Conservation (phyloP, 768 basidiomycete genomes). For the Calocybe cyanea region DNA sequence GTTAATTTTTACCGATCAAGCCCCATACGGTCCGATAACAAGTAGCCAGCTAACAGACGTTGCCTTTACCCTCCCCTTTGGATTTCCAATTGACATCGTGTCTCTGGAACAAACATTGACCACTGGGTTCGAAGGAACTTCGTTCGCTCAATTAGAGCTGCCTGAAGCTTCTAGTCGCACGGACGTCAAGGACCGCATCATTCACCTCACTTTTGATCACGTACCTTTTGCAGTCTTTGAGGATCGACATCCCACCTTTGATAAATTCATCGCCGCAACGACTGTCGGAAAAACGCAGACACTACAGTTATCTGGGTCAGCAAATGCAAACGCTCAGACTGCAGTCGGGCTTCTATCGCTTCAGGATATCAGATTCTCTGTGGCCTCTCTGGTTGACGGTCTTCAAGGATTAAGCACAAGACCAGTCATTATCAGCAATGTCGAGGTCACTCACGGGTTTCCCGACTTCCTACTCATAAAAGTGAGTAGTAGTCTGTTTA, state of each 20-base stretch:
- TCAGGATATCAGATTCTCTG: constrained; percentile 53
- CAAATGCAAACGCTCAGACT: constrained; percentile 56
- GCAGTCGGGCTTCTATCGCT: constrained; percentile 63
- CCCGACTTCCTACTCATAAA: constrained; percentile 65
- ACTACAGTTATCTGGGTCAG: constrained; percentile 50
- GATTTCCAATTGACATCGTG: constrained; percentile 65
- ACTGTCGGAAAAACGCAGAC: constrained; percentile 44
- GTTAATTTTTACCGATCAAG: constrained; percentile 53
- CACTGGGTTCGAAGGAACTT: constrained; percentile 44
- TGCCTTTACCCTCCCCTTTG: constrained; percentile 64
- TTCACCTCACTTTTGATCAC: constrained; percentile 54
- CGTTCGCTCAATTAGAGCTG: constrained; percentile 58
- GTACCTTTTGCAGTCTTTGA: constrained; percentile 57
- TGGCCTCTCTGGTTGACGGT: constrained; percentile 55
- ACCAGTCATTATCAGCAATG: constrained; percentile 50
- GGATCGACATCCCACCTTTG: constrained; percentile 47
- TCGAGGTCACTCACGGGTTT: constrained; percentile 70
- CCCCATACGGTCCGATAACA: constrained; percentile 54
- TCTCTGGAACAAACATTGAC: constrained; percentile 58
- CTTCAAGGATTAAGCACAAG: constrained; percentile 59
- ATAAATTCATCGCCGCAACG: constrained; percentile 58
- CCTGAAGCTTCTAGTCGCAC: constrained; percentile 56
- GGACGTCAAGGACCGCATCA: constrained; percentile 57
- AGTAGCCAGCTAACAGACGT: constrained; percentile 59
- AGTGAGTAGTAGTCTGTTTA: constrained; percentile 55